phyloP scores from a whole-genome alignment of 2,329 filamentous ascomycete genomes.

The Scedosporium aurantiacum region DNA sequence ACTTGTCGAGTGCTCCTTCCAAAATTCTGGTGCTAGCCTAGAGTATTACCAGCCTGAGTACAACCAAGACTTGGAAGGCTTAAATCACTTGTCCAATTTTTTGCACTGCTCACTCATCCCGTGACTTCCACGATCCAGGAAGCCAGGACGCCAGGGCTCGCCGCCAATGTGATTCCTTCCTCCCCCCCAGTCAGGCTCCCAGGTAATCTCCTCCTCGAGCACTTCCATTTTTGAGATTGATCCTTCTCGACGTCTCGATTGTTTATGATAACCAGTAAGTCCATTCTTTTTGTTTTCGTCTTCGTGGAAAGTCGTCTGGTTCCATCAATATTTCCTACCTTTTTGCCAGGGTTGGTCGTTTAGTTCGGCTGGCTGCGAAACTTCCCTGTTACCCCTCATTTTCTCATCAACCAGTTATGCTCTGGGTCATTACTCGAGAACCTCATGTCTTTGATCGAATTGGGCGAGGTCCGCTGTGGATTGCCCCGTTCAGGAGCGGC shows the following conservation, averaged over 20 bases:
- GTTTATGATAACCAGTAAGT: background rate
- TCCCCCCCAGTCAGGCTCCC: background rate
- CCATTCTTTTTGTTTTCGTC: background rate
- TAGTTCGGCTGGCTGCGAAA: background rate
- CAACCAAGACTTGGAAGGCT: background rate
- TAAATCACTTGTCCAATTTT: background rate
- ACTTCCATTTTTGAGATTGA: background rate
- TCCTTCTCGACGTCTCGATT: background rate
- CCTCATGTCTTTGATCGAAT: background rate
- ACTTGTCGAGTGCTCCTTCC: background rate
- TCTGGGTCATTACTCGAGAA: background rate
- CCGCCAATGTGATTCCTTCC: background rate
- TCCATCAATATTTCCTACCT: background rate
- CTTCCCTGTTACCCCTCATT: conserved; percentile 1
- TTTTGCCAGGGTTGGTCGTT: background rate
- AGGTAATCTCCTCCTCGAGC: background rate
- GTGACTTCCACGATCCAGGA: background rate
- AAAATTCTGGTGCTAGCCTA: background rate
- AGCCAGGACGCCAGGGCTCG: background rate
- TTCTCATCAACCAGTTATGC: background rate
- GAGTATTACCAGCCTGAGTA: background rate
- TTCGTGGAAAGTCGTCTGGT: background rate
- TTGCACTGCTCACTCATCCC: background rate
- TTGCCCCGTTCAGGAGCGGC: background rate
- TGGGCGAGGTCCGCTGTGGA: background rate